These are phyloP conservation scores for Pseudocercospora fijiensis DNA, from an alignment of 2,329 filamentous ascomycete species.

Conservation along the genomic window DNA sequence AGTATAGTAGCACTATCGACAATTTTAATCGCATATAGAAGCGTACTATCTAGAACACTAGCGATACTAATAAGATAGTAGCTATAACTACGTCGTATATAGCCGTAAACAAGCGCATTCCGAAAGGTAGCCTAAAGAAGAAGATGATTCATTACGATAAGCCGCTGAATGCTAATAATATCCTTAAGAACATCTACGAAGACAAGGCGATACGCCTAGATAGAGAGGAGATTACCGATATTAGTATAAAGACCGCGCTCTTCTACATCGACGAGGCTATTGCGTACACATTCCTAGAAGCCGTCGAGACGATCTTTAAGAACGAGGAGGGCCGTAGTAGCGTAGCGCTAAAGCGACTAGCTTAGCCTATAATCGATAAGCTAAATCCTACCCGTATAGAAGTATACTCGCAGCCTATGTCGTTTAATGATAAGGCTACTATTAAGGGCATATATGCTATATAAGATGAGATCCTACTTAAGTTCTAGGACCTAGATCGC, in stretches of 20 bases:
- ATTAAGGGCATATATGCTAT: background rate
- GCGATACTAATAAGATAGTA: too few relatives aligned
- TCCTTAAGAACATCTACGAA: too few relatives aligned
- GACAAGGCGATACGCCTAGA: too few relatives aligned
- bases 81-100: too few relatives aligned
- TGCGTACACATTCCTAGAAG: background rate
- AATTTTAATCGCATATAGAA: too few relatives aligned
- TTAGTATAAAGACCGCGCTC: too few relatives aligned
- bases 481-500: background rate
- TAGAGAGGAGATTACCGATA: too few relatives aligned
- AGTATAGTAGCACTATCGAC: too few relatives aligned
- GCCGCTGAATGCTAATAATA: background rate
- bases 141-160: background rate
- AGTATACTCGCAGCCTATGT: background rate
- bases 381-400: background rate
- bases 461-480: background rate
- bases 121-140: background rate
- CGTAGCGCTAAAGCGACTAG: background rate
- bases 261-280: too few relatives aligned
- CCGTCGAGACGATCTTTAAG: background rate
- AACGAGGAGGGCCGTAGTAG: background rate
- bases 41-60: too few relatives aligned
- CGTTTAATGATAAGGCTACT: background rate
- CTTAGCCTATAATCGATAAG: background rate
- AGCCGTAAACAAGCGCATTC: background rate